Base-by-base conservation (phyloP, 768 basidiomycete species). In the Leccinum fibrillosum region DNA sequence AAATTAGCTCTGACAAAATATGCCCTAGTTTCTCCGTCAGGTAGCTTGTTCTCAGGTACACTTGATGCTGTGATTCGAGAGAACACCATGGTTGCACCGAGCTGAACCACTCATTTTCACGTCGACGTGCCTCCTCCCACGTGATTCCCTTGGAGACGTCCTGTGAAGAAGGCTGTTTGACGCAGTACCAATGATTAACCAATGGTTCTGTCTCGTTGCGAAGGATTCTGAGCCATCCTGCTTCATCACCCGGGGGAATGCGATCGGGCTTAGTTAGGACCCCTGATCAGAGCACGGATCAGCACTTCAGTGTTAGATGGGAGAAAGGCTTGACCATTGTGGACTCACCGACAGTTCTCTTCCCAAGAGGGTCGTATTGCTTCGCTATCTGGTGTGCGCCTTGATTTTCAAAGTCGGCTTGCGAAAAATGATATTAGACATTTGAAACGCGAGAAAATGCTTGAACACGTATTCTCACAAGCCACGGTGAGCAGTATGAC, bases 341-440 rank as follows among this genome's bases (percentile, higher is more conserved):
- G 3, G 15, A 53, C 79, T 13, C 59, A 88, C 90, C 89, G 17
- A 91, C 86, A 0, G 89, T 92, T 4, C 88, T 78, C 52, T 77
- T 79, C 0, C 89, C 88, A 1, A 81, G 72, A 0, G 84, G 82
- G 59, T 91, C 89, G 50, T 80, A 72, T 13, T 73, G 53, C 63
- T 84, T 86, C 0, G 87, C 83, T 0, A 92, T 73, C n/a, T 80
- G 74, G 57, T 86, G 84, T 0, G 89, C 89, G 0, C 85, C 86
- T 67, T 92, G 89, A 44, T 89, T 92, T 62, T 91, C 87, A 21
- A 88, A 89, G 60, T 92, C 89, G 53, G 88, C 90, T 92, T 79
- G 21, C 50, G 69, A 69, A 23, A 81, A 44, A 35, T 23, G 4
- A 21, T 8, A 15, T 63, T 83, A 61, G 85, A 84, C 0, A 75